Percentiles rank a stretch among this genome's conserved stretches.
Evolutionary conservation across 345 rosid genomes (phyloP).

Genomic region (Orychophragmus violaceus): DNA sequence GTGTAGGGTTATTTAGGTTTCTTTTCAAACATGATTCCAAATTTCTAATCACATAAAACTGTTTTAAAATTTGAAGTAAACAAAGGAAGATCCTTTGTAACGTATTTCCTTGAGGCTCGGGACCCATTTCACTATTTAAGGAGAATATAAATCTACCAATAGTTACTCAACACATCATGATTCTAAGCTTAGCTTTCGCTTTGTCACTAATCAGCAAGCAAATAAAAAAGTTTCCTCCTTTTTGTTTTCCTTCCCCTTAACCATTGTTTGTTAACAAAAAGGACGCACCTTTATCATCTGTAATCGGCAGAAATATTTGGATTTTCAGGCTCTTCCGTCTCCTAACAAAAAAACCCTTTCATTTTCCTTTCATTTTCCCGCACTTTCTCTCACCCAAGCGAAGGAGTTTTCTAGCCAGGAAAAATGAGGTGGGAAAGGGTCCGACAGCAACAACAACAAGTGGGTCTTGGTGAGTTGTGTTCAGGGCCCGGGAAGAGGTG

Average conservation of each 20-base stretch:
- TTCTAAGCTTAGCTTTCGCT: too few relatives aligned
- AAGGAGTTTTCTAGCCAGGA: conserved; percentile 21
- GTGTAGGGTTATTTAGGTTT: not conserved
- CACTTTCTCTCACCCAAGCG: conserved; percentile 27
- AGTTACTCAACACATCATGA: not conserved
- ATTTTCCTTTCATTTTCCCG: conserved; percentile 34
- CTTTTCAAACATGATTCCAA: not conserved
- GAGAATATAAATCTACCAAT: not conserved
- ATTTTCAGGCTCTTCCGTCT: conserved; percentile 3
- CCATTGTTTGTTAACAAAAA: not conserved
- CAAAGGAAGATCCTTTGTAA: not conserved
- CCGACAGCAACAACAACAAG: conserved; percentile 32
- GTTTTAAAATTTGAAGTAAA: not conserved
- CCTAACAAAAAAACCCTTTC: conserved; percentile 11
- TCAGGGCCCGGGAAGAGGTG: conserved; percentile 90
- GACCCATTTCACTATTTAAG: conserved; percentile 8
- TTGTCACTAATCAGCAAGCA: conserved; percentile 17
- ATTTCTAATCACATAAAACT: not conserved
- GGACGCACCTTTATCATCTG: conserved; percentile 27
- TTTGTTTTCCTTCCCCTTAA: not conserved
- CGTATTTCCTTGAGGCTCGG: conserved; percentile 15
- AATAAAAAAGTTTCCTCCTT: not conserved
- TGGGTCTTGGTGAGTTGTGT: conserved; percentile 33
- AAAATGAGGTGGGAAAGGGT: conserved; percentile 84
- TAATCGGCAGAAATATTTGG: conserved; percentile 13